Evolutionary conservation across 345 rosid genomes (phyloP), one percentile per base, ranked within the genome.

Genomic region (Moricandia moricandioides): DNA sequence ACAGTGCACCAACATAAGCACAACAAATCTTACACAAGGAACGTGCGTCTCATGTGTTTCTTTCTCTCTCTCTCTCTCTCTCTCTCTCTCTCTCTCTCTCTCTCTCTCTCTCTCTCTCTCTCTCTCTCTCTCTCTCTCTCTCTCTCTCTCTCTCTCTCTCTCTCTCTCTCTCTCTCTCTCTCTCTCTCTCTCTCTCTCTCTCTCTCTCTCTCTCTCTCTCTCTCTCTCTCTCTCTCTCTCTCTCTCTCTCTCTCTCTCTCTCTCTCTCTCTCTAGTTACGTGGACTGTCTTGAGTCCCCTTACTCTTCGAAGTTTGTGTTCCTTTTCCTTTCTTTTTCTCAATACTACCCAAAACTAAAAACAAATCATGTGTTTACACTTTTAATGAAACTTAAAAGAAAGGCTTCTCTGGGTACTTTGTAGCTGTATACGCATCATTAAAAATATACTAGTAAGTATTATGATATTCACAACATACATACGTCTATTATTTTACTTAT

Each of bases 11-110:
- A 67, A 79, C 81, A 78, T 59, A 2, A 65, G 61, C 69, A 61
- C 77, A 66, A 78, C 78, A 73, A 62, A 52, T 68, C 82, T 78
- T 78, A 78, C 82, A 56, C 78, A 68, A 34, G 18, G 24, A 27
- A 79, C 78, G 82, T 73, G 82, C 34, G 5, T n/a, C 51, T 72
- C 74, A 78, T 77, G 81, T 72, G 77, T 27, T 51, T 51, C 60
- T 77, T 39, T 55, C 51, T 55, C 31, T 29, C 8, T 69, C 7
- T 49, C 55, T 70, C 62, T 70, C 26, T 39, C 59, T 21, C 60
- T 55, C 12, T 1, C 30, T 8, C n/a, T 77, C 51, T 55, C 51
- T 55, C 31, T 29, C 8, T 69, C 7, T 49, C 55, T 70, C 62
- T 70, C 26, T 39, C 59, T 21, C 60, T 55, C 12, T 1, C 30